Evolutionary conservation across 1,284 basidiomycete species (phyloP), one percentile per base, ranked within the genome.

Genomic region (Vanrija humicola): DNA sequence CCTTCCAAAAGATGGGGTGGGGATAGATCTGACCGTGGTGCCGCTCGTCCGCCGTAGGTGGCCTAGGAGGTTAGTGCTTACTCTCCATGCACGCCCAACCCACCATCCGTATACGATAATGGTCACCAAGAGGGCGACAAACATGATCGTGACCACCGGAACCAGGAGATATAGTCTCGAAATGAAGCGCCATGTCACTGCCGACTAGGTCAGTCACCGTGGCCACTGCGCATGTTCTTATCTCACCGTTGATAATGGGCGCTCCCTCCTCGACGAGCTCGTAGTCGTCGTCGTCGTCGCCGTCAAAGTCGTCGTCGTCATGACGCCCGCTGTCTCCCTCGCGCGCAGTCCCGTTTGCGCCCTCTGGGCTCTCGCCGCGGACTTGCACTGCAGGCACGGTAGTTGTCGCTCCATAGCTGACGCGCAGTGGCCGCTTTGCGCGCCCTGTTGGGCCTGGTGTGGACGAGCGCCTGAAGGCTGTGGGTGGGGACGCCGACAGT

Each of bases 41-140:
- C 38, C 64, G 56, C 53, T 75, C 74, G 3, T 61, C 55, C 26
- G 62, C 61, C 42, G 58, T 68, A 14, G 75, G 75, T n/a, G 75
- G 75, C 75, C 75, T 77, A 54, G 9, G n/a, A 15, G 9, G 43
- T 15, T 48, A 50, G 47, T 56, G 28, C 23, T n/a, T 10, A 19
- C 19, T 15, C 14, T 6, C 25, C 19, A 15, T 29, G 45, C 6
- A 6, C 5, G 16, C 21, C 3, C 21, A 23, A 43, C 74, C 43
- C 55, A 73, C 75, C 75, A 77, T 26, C 72, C 75, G 48, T 63
- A 76, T 3, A 64, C 72, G 46, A 73, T 65, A 2, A 77, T 50
- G 9, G 72, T 57, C n/a, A 74, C 59, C 10, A 77, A 55, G 9
- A 58, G 45, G 1, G 51, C 56, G n/a, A 73, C 62, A 56, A 68